Evolutionary conservation across 2,329 filamentous ascomycete species (phyloP), one percentile per base, ranked within the genome.

Genomic region (Exophiala mesophila): DNA sequence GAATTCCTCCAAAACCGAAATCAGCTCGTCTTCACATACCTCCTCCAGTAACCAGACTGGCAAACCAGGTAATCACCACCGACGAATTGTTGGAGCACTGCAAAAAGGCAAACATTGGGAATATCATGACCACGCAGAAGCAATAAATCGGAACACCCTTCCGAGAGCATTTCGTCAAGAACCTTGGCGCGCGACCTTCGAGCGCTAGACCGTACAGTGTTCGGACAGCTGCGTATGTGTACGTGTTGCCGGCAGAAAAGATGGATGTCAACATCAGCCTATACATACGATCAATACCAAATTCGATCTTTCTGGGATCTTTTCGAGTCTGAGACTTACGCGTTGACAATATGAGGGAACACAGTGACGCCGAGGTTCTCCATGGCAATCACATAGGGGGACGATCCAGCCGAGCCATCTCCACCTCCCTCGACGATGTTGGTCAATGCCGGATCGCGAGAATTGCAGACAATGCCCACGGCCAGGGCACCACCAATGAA

Each of bases 401-500:
- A 80, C 1, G 75, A 74, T 9, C 72, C 73, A 5, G 75, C 77
- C 3, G 68, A 73, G 13, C 58, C 57, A 36, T 54, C 57, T 30
- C 55, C 62, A 16, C 29, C 37, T 15, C 24, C 28, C 4, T 20
- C 10, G 55, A 82, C 80, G 0, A 77, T 78, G 30, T 26, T 26
- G 6, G 23, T 26, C 7, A 26, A 12, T 12, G 23, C 23, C 6
- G 23, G 23, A 26, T 26, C 23, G 6, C 23, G 6, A 26, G 23
- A 26, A 12, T 12, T 26, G 23, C 23, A 26, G 6, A 85, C 61
- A 35, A 86, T 80, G 3, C 82, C 82, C 4, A 85, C 78, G 13
- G 74, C 77, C 3, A 88, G 70, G 0, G 82, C 78, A 1, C 83
- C 83, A 1, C 83, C 71, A 30, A 85, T 73, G 64, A 87, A 88